phyloP scores from a whole-genome alignment of 768 basidiomycete species.

The Psilocybe cyanescens region DNA sequence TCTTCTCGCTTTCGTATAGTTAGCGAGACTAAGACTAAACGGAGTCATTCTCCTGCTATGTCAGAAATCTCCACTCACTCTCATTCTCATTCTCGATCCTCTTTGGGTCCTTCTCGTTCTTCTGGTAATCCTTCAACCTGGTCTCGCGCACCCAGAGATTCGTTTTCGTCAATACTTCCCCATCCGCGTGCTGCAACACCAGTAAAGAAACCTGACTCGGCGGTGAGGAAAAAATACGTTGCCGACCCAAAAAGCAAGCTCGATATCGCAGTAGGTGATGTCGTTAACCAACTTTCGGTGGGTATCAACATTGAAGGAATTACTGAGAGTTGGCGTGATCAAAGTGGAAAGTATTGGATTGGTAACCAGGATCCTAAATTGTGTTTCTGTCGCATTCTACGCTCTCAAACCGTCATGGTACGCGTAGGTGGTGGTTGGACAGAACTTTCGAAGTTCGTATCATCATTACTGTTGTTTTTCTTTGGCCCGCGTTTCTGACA shows the following conservation, averaged over 20 bases:
- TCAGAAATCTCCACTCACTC: slow-evolving; percentile 62
- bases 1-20: slow-evolving; percentile 46
- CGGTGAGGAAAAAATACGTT: slow-evolving; percentile 70
- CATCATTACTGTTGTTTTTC: neutral
- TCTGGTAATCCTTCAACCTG: slow-evolving; percentile 60
- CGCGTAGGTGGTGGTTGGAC: slow-evolving; percentile 95
- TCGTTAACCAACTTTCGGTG: slow-evolving; percentile 87
- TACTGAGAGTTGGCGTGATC: slow-evolving; percentile 86
- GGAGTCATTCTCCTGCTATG: slow-evolving; percentile 60
- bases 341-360: slow-evolving; percentile 96
- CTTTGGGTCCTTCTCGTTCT: slow-evolving; percentile 40
- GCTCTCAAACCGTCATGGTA: slow-evolving; percentile 95
- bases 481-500: slow-evolving; percentile 1
- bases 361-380: slow-evolving; percentile 89
- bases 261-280: slow-evolving; percentile 90
- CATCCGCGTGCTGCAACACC: slow-evolving; percentile 45
- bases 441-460: slow-evolving; percentile 76
- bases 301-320: slow-evolving; percentile 84
- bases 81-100: slow-evolving; percentile 56
- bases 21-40: slow-evolving; percentile 37
- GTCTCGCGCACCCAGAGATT: slow-evolving; percentile 70
- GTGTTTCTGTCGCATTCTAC: slow-evolving; percentile 90
- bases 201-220: slow-evolving; percentile 38
- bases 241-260: slow-evolving; percentile 91
- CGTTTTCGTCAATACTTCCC: slow-evolving; percentile 49